Evolutionary conservation across 2,329 filamentous ascomycete genomes (phyloP).

Genomic region (Zasmidium cellare): DNA sequence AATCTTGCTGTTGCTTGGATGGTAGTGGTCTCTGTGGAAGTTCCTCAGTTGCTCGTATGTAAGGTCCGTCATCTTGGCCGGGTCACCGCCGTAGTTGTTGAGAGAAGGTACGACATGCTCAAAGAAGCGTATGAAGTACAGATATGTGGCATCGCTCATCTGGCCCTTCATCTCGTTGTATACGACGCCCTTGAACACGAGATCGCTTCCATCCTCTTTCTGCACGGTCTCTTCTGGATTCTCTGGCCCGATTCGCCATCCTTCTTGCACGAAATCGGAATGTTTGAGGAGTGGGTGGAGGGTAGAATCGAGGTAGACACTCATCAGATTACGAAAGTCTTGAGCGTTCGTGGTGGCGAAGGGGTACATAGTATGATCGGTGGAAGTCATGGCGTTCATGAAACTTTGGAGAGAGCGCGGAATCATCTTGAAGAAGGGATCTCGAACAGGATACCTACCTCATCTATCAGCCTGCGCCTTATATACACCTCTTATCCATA

Average conservation of each 20-base stretch:
- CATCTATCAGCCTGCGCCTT: conserved; percentile 24
- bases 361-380: conserved; percentile 95
- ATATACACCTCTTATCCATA: neutral
- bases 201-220: conserved; percentile 51
- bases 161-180: conserved; percentile 99
- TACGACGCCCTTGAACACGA: conserved; percentile 96
- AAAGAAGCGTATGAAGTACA: conserved; percentile 94
- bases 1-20: conserved; percentile 95
- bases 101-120: conserved; percentile 92
- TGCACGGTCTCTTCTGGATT: conserved; percentile 62
- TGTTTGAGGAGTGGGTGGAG: conserved; percentile 85
- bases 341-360: conserved; percentile 96
- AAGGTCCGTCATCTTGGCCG: conserved; percentile 91
- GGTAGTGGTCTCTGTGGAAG: conserved; percentile 92
- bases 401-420: conserved; percentile 98
- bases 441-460: conserved; percentile 85
- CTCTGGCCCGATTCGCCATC: conserved; percentile 93
- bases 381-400: conserved; percentile 98
- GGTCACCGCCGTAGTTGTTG: conserved; percentile 95
- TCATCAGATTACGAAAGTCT: conserved; percentile 94
- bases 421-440: conserved; percentile 99
- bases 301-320: conserved; percentile 93
- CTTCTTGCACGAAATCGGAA: conserved; percentile 93
- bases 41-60: conserved; percentile 85
- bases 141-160: conserved; percentile 94